Percentiles rank a stretch among this genome's conserved stretches.
These are phyloP conservation scores for Funneliformis mosseae DNA, from an alignment of 192 early-diverging fungal species.

Conservation along the genomic window DNA sequence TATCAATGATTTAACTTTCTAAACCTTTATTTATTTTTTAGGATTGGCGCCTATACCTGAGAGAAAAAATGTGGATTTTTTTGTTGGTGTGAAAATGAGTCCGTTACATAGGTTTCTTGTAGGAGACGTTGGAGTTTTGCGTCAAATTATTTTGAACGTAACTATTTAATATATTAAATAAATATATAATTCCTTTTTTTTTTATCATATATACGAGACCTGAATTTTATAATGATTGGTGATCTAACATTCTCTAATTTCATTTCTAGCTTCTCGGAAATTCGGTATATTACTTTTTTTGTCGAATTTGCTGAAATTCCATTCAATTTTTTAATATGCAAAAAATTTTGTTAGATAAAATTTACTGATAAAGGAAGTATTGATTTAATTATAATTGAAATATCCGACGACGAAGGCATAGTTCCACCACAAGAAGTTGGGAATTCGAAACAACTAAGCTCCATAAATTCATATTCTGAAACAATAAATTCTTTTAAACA, in stretches of 20 bases:
- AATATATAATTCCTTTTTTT: neutral
- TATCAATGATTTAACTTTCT: neutral
- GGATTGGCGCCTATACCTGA: conserved; percentile 14
- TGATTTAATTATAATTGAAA: neutral
- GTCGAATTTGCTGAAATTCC: neutral
- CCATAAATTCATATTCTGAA: neutral
- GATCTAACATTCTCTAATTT: neutral
- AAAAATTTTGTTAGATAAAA: conserved; percentile 1
- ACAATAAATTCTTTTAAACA: neutral
- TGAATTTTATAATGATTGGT: neutral
- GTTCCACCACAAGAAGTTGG: neutral
- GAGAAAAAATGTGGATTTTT: neutral
- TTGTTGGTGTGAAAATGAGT: neutral
- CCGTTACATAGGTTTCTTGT: conserved; percentile 17
- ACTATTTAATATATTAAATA: neutral
- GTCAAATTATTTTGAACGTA: conserved; percentile 23
- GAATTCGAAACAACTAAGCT: neutral
- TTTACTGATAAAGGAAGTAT: neutral
- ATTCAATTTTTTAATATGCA: neutral
- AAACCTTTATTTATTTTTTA: neutral
- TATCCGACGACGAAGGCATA: neutral
- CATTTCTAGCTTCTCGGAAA: conserved; percentile 14
- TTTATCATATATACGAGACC: neutral
- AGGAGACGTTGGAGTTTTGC: conserved; percentile 9
- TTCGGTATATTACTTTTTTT: neutral